Conservation (phyloP, 805 yeast genomes). For the Cyberlindnera misumaiensis region DNA sequence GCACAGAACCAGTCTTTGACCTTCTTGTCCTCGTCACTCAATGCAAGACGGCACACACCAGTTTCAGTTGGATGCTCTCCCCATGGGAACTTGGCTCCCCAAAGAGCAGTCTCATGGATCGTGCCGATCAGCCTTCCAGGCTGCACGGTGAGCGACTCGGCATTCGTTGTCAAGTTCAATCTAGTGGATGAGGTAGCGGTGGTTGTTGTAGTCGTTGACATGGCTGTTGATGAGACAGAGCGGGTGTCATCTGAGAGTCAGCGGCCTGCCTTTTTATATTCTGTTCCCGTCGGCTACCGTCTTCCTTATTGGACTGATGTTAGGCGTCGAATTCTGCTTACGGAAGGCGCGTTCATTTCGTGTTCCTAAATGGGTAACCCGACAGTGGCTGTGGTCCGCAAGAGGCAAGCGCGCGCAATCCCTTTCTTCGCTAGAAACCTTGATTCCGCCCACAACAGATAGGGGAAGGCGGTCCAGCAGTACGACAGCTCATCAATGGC, state of each 20-base stretch:
- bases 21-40: conserved; percentile 53
- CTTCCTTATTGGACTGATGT: conserved; percentile 6
- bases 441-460: too few species aligned
- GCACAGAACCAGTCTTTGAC: conserved; percentile 61
- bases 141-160: conserved; percentile 19
- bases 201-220: not conserved
- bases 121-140: conserved; percentile 45
- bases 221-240: not conserved
- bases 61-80: conserved; percentile 47
- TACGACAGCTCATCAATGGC: too few species aligned
- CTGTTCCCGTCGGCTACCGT: conserved; percentile 1
- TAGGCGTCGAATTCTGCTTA: too few species aligned
- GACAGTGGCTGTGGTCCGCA: too few species aligned
- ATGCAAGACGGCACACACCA: conserved; percentile 61
- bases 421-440: too few species aligned
- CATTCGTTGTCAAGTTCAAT: conserved; percentile 10
- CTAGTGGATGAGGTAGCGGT: conserved; percentile 3
- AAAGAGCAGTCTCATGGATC: conserved; percentile 54
- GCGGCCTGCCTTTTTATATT: not conserved
- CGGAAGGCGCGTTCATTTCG: too few species aligned
- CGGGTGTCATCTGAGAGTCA: not conserved
- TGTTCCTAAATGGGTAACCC: not conserved
- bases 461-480: too few species aligned
- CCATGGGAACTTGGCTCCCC: conserved; percentile 62
- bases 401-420: too few species aligned